These are phyloP conservation scores for Citropsis articulata DNA, from an alignment of 345 rosid species.

Conservation along the genomic window DNA sequence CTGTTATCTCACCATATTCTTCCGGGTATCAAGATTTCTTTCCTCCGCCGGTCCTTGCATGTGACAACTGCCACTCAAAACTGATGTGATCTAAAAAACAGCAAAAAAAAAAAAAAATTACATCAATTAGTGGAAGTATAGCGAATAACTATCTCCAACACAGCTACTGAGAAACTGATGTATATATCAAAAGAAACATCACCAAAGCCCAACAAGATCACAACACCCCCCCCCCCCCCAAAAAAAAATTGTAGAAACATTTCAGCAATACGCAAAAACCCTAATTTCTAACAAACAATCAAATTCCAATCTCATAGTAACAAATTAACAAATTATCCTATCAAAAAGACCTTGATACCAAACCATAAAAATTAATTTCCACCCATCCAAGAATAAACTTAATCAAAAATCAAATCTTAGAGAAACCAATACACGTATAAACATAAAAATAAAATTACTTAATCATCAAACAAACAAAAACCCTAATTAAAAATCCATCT, in stretches of 20 bases:
- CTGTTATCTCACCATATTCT: conserved; percentile 49
- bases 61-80: conserved; percentile 32
- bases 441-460: neutral
- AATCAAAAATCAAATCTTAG: neutral
- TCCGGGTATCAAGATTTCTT: conserved; percentile 27
- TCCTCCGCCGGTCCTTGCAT: conserved; percentile 40
- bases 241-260: neutral
- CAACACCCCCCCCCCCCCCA: no score
- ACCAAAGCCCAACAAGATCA: neutral
- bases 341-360: neutral
- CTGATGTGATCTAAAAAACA: conserved; percentile 41
- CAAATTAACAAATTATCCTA: neutral
- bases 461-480: neutral
- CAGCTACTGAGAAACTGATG: neutral
- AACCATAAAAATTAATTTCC: neutral
- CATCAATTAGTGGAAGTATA: conserved; percentile 4
- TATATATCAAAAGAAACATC: neutral
- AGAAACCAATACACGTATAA: neutral
- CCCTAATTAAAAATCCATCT: conserved; percentile 32
- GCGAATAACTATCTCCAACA: neutral
- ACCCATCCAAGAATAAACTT: neutral
- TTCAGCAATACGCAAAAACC: neutral
- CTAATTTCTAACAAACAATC: neutral
- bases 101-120: conserved; percentile 5
- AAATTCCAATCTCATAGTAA: neutral